Conservation (phyloP, 805 yeast genomes). For the Clavispora asparagi region DNA sequence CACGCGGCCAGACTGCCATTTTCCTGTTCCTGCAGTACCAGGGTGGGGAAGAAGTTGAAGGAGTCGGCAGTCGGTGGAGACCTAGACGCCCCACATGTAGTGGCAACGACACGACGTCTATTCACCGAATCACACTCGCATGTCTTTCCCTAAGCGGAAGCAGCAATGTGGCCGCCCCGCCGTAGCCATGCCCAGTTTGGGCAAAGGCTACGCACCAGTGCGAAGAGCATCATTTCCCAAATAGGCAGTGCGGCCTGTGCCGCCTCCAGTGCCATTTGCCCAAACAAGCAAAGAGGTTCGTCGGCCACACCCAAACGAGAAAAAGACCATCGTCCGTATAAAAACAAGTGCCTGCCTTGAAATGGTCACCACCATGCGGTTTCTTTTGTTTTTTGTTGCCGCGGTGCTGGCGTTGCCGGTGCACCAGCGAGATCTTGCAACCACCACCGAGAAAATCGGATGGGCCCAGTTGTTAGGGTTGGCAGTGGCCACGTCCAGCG, state of each 20-base stretch:
- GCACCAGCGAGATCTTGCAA: neutral
- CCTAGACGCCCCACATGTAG: too few relatives aligned
- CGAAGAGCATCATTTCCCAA: neutral
- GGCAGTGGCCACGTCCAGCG: neutral
- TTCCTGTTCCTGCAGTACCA: too few relatives aligned
- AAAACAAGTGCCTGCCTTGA: neutral
- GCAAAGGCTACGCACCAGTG: neutral
- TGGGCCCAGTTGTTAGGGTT: conserved; percentile 11
- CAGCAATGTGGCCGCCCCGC: neutral
- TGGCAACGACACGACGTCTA: too few relatives aligned
- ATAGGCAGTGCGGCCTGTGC: neutral
- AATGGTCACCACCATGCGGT: neutral
- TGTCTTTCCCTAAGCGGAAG: neutral
- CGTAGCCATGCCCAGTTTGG: neutral
- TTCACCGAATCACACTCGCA: neutral
- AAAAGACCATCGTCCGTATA: neutral
- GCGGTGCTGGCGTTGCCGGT: neutral
- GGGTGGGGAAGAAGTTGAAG: too few relatives aligned
- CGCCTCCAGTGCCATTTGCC: neutral
- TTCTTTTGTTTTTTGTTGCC: neutral
- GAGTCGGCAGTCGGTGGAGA: too few relatives aligned
- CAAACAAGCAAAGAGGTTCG: neutral
- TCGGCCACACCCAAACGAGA: neutral
- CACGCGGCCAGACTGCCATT: too few relatives aligned
- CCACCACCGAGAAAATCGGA: conserved; percentile 8